A percentile compares a stretch with the other conserved stretches of the same genome.
These are phyloP conservation scores for Blastobotrys indianensis DNA, from an alignment of 1,139 yeast genomes.

Conservation along the genomic window DNA sequence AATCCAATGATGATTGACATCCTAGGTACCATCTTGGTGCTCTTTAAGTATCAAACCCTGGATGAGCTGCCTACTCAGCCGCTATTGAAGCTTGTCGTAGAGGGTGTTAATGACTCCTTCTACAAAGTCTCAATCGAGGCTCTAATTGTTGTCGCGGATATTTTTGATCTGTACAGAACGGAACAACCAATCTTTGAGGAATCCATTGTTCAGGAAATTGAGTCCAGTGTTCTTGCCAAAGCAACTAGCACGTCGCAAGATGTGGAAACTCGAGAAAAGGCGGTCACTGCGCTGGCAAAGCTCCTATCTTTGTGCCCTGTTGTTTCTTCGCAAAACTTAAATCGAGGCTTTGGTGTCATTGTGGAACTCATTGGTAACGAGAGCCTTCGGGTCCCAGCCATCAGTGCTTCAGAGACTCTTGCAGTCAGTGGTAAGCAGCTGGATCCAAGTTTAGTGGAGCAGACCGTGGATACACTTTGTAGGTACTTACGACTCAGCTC, in stretches of 20 bases:
- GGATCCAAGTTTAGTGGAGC: conserved; percentile 19
- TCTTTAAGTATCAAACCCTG: conserved; percentile 16
- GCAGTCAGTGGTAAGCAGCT: conserved; percentile 11
- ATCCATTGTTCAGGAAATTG: conserved; percentile 14
- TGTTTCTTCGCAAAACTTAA: conserved; percentile 10
- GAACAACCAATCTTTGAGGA: conserved; percentile 13
- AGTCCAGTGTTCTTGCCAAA: conserved; percentile 33
- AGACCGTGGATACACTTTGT: conserved; percentile 19
- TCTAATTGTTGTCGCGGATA: conserved; percentile 38
- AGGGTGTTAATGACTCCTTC: conserved; percentile 43
- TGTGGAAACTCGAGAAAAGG: conserved; percentile 46
- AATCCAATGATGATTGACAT: conserved; percentile 22
- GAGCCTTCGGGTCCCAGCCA: conserved; percentile 26
- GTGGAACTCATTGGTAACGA: conserved; percentile 29
- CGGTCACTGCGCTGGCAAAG: conserved; percentile 37
- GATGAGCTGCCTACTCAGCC: conserved; percentile 23
- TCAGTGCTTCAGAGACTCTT: conserved; percentile 23
- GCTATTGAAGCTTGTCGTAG: conserved; percentile 37
- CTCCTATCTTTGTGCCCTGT: conserved; percentile 9
- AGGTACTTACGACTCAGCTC: conserved; percentile 24
- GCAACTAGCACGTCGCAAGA: conserved; percentile 42
- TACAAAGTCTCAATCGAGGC: conserved; percentile 51
- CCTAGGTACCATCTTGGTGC: conserved; percentile 20
- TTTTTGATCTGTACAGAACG: conserved; percentile 1
- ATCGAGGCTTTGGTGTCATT: conserved; percentile 20